Evolutionary conservation across 345 rosid species (phyloP).

Genomic region (Eucalyptus marginata): DNA sequence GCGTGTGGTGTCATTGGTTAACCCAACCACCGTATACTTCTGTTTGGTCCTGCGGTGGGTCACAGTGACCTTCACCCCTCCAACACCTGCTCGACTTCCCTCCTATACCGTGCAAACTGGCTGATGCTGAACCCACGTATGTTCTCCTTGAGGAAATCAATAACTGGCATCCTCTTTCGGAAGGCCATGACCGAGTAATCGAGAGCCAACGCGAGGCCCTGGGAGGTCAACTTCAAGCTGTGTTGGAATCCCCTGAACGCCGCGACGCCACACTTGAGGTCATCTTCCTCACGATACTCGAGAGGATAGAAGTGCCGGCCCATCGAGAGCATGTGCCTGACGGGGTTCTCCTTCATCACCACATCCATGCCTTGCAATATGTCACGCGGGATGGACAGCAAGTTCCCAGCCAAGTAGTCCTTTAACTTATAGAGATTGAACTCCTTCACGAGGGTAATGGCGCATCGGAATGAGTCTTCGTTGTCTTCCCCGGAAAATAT

Average conservation of each 20-base stretch:
- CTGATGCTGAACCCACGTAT: neutral
- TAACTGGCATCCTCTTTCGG: neutral
- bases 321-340: slow-evolving; percentile 41
- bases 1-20: neutral
- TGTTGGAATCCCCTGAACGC: neutral
- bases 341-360: slow-evolving; percentile 78
- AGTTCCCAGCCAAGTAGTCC: slow-evolving; percentile 35
- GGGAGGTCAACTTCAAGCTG: neutral
- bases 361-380: slow-evolving; percentile 75
- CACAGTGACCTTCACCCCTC: neutral
- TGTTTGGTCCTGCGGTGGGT: neutral
- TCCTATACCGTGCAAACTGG: neutral
- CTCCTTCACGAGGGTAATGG: slow-evolving; percentile 50
- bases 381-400: slow-evolving; percentile 38
- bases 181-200: neutral
- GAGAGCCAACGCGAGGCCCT: neutral
- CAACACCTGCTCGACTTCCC: neutral
- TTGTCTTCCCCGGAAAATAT: slow-evolving; percentile 29
- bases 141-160: neutral
- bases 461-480: slow-evolving; percentile 13
- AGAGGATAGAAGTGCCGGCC: slow-evolving; percentile 39
- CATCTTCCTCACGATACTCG: neutral
- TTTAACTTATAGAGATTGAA: slow-evolving; percentile 40
- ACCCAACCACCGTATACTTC: neutral
- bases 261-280: neutral